Evolutionary conservation across 805 yeast genomes (phyloP), one percentile per base, ranked within the genome.

Genomic region (Hanseniaspora nectarophila): DNA sequence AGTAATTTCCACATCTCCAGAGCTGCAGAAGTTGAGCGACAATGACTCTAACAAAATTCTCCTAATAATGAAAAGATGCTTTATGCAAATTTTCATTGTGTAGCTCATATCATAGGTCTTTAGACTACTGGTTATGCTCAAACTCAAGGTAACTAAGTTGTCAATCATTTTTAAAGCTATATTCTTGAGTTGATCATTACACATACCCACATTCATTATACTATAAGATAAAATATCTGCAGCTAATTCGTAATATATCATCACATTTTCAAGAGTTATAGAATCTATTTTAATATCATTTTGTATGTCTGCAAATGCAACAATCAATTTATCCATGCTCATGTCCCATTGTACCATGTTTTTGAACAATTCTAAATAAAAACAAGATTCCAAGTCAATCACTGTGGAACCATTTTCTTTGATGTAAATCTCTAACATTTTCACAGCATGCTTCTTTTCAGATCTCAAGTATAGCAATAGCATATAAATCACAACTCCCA

Each of bases 1-100:
- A 57, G 92, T 75, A 0, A 81, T 76, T 42, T 79, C 84, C 51
- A 89, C 66, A 62, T 92, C 96, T 1, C 98, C 97, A 15, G 88
- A 78, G 1, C 96, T 95, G 1, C 95, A 89, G 85, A 87, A 84
- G 0, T 88, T 73, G 26, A 86, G 70, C 0, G 96, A 76, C 6
- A 76, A 64, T 8, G 92, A 75, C 5, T 90, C 63, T 1, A 81
- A 73, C 13, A 87, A 58, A 0, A 82, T 68, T 56, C 79, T 79
- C 45, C 80, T 78, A 31, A 81, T 69, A 32, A 73, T 74, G 20
- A 72, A 66, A 1, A 82, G 74, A 9, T 85, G 74, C 40, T 56
- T 55, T 20, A 64, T 58, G 13, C 86, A 73, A 33, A 84, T 64
- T 51, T 70, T 71, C 54, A 77, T 77, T 58, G 85, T 90, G 59